A percentile compares a stretch with the other conserved stretches of the same genome.
Evolutionary conservation across 495 filamentous ascomycete species (phyloP).

Genomic region (Aspergillus ostianus): DNA sequence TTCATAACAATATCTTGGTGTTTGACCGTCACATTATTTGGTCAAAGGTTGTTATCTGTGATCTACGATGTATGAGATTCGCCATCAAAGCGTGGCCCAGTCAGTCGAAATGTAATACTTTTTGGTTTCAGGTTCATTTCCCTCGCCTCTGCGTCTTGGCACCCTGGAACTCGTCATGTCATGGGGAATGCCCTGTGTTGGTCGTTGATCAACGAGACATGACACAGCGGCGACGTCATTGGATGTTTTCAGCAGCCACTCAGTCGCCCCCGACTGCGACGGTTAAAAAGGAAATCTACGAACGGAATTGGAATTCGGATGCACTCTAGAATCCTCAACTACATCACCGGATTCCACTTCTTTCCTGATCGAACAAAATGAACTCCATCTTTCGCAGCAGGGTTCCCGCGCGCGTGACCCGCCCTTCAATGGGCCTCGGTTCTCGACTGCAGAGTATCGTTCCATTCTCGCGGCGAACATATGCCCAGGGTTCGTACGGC

Average conservation of each 20-base stretch:
- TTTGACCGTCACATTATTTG: not conserved
- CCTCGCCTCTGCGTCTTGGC: not conserved
- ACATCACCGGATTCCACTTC: not conserved
- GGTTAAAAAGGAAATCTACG: not conserved
- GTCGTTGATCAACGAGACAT: not conserved
- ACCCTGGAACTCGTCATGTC: not conserved
- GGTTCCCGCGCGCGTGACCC: not conserved
- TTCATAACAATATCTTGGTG: not conserved
- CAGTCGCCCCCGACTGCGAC: not conserved
- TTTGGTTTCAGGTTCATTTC: not conserved
- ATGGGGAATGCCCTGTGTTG: too few relatives aligned
- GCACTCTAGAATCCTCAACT: not conserved
- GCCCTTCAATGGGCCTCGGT: not conserved
- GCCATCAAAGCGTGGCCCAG: too few relatives aligned
- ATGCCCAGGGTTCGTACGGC: conserved; percentile 25
- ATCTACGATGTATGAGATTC: too few relatives aligned
- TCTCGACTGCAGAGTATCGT: not conserved
- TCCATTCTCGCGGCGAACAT: conserved; percentile 9
- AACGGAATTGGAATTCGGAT: not conserved
- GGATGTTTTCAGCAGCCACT: not conserved
- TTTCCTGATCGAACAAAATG: not conserved
- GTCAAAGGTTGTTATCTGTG: too few relatives aligned
- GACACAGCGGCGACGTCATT: conserved; percentile 13
- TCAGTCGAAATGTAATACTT: not conserved
- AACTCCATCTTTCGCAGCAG: conserved; percentile 9